Percentiles rank a stretch among this genome's conserved stretches.
Evolutionary conservation across 345 rosid species (phyloP).

Genomic region (Salix dunnii): DNA sequence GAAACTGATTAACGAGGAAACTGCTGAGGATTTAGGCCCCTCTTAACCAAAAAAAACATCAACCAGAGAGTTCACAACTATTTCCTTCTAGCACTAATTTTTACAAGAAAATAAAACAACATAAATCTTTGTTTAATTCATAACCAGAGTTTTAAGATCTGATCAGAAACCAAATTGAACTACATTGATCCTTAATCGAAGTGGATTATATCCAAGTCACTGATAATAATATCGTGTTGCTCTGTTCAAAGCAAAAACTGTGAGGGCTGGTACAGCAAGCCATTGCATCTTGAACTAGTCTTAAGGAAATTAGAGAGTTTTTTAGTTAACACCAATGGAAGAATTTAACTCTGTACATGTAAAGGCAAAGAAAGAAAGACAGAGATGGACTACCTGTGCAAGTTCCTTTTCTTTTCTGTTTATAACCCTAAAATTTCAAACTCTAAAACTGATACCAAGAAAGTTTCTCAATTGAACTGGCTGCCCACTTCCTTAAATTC

Average conservation of each 20-base stretch:
- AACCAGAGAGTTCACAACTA: neutral
- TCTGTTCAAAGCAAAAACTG: constrained; percentile 1
- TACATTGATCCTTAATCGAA: constrained; percentile 3
- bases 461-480: neutral
- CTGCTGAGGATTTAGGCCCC: neutral
- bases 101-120: neutral
- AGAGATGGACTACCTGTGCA: constrained; percentile 11
- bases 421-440: neutral
- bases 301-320: constrained; percentile 10
- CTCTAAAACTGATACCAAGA: constrained; percentile 1
- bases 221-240: neutral
- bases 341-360: neutral
- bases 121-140: neutral
- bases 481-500: constrained; percentile 12
- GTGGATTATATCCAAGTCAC: neutral
- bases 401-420: neutral
- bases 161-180: neutral
- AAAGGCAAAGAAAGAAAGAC: neutral
- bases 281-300: constrained; percentile 15
- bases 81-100: neutral
- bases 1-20: neutral
- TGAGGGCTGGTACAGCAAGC: neutral
- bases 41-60: neutral
- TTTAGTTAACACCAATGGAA: neutral
- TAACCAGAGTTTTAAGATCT: neutral